phyloP scores from a whole-genome alignment of 2,329 filamentous ascomycete genomes.

The Talaromyces islandicus region DNA sequence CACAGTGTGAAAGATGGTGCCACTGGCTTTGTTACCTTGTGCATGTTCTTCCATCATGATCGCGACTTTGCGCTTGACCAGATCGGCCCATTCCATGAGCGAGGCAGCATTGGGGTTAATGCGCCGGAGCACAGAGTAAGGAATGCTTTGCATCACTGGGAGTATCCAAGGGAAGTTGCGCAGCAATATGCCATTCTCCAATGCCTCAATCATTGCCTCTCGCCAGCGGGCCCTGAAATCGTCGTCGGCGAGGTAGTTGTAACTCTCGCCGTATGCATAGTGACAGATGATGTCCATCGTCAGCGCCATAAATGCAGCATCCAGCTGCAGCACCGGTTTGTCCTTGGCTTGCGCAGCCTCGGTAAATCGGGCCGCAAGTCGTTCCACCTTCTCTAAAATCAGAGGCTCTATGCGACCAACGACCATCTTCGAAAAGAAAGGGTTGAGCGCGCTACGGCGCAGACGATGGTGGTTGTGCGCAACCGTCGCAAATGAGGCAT shows the following conservation, averaged over 20 bases:
- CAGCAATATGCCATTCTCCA: constrained; percentile 7
- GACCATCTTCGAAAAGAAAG: constrained; percentile 26
- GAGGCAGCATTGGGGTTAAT: constrained; percentile 8
- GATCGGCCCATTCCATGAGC: constrained; percentile 5
- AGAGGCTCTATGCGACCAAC: constrained; percentile 31
- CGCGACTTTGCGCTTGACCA: constrained; percentile 3
- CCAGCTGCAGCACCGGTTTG: constrained; percentile 16
- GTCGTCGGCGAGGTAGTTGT: constrained; percentile 24
- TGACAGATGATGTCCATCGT: constrained; percentile 33
- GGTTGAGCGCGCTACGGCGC: constrained; percentile 18
- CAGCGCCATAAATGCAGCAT: constrained; percentile 22
- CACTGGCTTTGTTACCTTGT: background rate
- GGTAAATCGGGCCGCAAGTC: constrained; percentile 21
- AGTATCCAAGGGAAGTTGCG: constrained; percentile 6
- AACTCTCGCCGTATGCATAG: constrained; percentile 33
- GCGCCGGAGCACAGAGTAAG: constrained; percentile 4
- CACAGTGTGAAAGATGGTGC: constrained; percentile 25
- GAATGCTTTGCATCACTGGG: constrained; percentile 2
- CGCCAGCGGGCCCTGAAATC: constrained; percentile 20
- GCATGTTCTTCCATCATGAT: constrained; percentile 1
- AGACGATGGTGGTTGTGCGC: constrained; percentile 20
- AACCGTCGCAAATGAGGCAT: constrained; percentile 17
- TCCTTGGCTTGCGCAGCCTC: constrained; percentile 11
- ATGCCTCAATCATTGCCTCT: constrained; percentile 16
- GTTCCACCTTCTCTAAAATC: constrained; percentile 29